A percentile compares a stretch with the other conserved stretches of the same genome.
Evolutionary conservation across 23 red algal genomes (phyloP).

Genomic region (Cyanidioschyzon merolae): DNA sequence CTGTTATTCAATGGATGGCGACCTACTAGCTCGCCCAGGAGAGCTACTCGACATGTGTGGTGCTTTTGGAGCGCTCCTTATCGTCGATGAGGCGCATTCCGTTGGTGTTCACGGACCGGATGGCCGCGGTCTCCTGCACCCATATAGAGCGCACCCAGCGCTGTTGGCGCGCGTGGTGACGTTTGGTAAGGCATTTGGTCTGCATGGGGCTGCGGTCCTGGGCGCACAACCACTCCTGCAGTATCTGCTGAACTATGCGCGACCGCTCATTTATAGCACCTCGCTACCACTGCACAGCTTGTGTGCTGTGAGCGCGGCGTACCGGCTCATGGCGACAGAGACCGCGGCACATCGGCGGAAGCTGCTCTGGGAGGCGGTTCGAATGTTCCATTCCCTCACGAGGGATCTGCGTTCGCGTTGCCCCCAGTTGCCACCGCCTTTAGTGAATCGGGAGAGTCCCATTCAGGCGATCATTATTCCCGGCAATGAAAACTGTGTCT

Average conservation of each 20-base stretch:
- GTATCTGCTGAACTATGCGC: constrained; percentile 85
- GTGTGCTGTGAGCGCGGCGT: constrained; percentile 33
- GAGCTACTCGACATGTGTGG: constrained; percentile 31
- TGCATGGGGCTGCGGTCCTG: constrained; percentile 64
- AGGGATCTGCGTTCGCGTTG: constrained; percentile 6
- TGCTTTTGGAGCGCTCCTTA: constrained; percentile 16
- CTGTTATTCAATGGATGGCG: constrained; percentile 96
- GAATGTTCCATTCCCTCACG: constrained; percentile 21
- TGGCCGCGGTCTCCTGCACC: constrained; percentile 48
- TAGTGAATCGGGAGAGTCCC: constrained; percentile 17
- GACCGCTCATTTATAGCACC: constrained; percentile 92
- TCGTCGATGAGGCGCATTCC: constrained; percentile 91
- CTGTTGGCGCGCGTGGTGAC: constrained; percentile 77
- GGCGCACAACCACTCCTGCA: constrained; percentile 17
- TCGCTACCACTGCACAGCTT: constrained; percentile 39
- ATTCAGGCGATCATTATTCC: constrained; percentile 49
- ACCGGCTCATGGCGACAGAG: constrained; percentile 26
- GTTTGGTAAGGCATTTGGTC: constrained; percentile 89
- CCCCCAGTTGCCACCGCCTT: not conserved
- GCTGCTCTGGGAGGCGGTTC: constrained; percentile 20
- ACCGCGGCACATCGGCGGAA: constrained; percentile 16
- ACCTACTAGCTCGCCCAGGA: constrained; percentile 41
- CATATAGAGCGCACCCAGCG: constrained; percentile 34
- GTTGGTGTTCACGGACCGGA: constrained; percentile 52
- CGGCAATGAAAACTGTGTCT: constrained; percentile 35